These are phyloP conservation scores for Iris pallida DNA, from an alignment of 116 monocot genomes.

Conservation along the genomic window DNA sequence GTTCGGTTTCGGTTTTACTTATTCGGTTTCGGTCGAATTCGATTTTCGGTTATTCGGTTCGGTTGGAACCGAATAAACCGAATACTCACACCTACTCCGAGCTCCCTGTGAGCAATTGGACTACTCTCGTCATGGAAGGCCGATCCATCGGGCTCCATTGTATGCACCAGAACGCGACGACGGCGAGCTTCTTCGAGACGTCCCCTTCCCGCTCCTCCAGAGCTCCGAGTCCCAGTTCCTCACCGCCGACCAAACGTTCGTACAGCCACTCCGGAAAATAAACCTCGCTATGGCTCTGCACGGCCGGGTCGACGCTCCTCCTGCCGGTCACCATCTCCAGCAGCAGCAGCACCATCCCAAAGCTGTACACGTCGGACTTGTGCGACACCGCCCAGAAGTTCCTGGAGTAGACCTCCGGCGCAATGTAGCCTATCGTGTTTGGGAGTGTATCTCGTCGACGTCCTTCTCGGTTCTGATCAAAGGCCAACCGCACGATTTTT, in stretches of 20 bases:
- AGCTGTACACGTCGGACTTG: conserved; percentile 19
- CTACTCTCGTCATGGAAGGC: conserved; percentile 12
- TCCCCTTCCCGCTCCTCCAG: background rate
- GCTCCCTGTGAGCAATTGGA: conserved; percentile 13
- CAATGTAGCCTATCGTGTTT: conserved; percentile 20
- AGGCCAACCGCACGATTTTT: too few relatives aligned
- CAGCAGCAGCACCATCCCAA: conserved; percentile 19
- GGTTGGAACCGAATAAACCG: too few relatives aligned
- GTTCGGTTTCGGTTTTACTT: too few relatives aligned
- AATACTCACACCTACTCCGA: too few relatives aligned
- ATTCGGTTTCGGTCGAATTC: too few relatives aligned
- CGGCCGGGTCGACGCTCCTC: conserved; percentile 9
- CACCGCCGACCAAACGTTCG: background rate
- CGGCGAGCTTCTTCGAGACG: conserved; percentile 7
- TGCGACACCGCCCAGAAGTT: conserved; percentile 16
- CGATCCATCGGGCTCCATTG: conserved; percentile 21
- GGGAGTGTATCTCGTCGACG: too few relatives aligned
- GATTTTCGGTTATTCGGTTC: too few relatives aligned
- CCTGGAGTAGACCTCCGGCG: conserved; percentile 18
- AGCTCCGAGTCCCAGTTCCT: conserved; percentile 7
- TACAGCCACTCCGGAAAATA: conserved; percentile 22
- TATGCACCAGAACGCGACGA: conserved; percentile 20
- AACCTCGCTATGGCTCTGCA: conserved; percentile 5
- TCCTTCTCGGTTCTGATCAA: too few relatives aligned
- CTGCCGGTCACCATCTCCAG: conserved; percentile 18